Percentiles rank a stretch among this genome's conserved stretches.
Conservation (phyloP, 345 rosid genomes). For the Ceriops zippeliana region DNA sequence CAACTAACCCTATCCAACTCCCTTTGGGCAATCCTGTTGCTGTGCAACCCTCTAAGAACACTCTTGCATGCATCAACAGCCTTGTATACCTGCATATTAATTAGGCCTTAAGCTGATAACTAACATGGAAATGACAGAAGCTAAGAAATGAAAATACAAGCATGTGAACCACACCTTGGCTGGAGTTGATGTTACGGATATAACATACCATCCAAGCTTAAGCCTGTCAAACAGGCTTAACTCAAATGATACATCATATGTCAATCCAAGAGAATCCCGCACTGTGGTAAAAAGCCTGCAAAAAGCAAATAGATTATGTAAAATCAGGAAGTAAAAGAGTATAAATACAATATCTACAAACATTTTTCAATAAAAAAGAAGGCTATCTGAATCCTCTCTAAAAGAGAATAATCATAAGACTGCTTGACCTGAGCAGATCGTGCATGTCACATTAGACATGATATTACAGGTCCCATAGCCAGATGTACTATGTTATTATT, state of each 20-base stretch:
- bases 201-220: constrained; percentile 97
- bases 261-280: constrained; percentile 95
- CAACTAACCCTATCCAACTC: constrained; percentile 94
- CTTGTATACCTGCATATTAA: constrained; percentile 63
- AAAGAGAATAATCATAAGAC: neutral
- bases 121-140: constrained; percentile 7
- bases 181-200: constrained; percentile 97
- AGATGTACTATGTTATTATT: too few relatives aligned
- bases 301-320: constrained; percentile 2
- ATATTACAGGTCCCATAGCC: too few relatives aligned
- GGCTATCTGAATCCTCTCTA: neutral
- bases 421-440: neutral
- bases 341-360: neutral
- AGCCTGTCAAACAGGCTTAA: constrained; percentile 92
- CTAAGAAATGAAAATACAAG: constrained; percentile 13
- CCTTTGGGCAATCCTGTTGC: constrained; percentile 75
- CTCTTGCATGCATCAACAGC: constrained; percentile 99
- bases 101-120: constrained; percentile 22
- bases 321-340: neutral
- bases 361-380: neutral
- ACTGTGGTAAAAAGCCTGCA: constrained; percentile 99
- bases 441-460: neutral
- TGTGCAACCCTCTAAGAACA: constrained; percentile 86
- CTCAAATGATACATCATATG: constrained; percentile 98
- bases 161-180: constrained; percentile 57